A percentile compares a stretch with the other conserved stretches of the same genome.
These are phyloP conservation scores for Podaxis sp. DNA, from an alignment of 768 basidiomycete genomes.

Conservation along the genomic window DNA sequence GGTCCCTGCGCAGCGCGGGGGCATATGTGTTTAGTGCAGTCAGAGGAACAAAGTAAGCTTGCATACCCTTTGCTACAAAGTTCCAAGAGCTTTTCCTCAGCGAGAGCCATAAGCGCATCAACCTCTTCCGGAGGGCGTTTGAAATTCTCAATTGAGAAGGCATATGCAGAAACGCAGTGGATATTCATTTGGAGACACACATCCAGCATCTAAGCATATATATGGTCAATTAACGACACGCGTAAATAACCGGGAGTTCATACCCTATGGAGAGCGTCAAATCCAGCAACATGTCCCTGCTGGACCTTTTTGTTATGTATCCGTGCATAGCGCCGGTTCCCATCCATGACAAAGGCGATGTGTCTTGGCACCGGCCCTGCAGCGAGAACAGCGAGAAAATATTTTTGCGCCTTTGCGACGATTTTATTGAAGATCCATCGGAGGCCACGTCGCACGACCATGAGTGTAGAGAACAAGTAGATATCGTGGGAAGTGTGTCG, in stretches of 20 bases:
- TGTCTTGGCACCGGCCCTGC: slow-evolving; percentile 87
- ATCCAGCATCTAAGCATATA: slow-evolving; percentile 66
- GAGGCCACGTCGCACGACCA: slow-evolving; percentile 28
- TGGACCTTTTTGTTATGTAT: slow-evolving; percentile 58
- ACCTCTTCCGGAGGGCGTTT: slow-evolving; percentile 86
- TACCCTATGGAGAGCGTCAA: slow-evolving; percentile 75
- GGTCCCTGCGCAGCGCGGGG: slow-evolving; percentile 46
- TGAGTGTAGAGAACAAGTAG: slow-evolving; percentile 9
- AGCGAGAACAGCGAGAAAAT: slow-evolving; percentile 66
- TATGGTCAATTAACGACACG: neutral
- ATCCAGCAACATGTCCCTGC: slow-evolving; percentile 86
- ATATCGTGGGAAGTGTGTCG: slow-evolving; percentile 10
- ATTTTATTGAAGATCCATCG: slow-evolving; percentile 31
- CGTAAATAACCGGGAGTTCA: slow-evolving; percentile 25
- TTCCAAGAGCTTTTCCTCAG: slow-evolving; percentile 75
- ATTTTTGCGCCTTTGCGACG: slow-evolving; percentile 35
- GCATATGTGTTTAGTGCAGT: neutral
- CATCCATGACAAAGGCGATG: slow-evolving; percentile 97
- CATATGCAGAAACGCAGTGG: slow-evolving; percentile 88
- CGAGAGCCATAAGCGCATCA: slow-evolving; percentile 81
- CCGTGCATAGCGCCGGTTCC: slow-evolving; percentile 89
- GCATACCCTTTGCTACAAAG: slow-evolving; percentile 79
- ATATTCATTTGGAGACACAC: slow-evolving; percentile 81
- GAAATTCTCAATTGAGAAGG: slow-evolving; percentile 99
- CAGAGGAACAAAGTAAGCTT: neutral